Evolutionary conservation across 129 eudicot genomes (phyloP).

Genomic region (Dittrichia graveolens): DNA sequence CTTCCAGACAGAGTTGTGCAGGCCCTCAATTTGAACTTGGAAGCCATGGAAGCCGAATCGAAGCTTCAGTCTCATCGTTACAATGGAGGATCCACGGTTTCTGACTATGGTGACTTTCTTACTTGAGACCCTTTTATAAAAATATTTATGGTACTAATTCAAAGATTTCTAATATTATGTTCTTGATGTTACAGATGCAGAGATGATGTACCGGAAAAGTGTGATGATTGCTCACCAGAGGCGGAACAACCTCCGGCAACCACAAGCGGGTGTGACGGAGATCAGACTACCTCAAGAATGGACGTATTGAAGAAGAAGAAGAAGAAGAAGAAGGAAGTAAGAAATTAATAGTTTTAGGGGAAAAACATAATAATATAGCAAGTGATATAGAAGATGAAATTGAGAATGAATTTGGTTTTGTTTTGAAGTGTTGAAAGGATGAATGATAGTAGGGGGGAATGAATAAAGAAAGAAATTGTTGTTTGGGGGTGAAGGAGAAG

Average conservation of each 20-base stretch:
- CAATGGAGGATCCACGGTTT: slow-evolving; percentile 16
- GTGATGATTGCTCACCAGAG: slow-evolving; percentile 40
- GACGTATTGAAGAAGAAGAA: slow-evolving; percentile 58
- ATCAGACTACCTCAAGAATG: slow-evolving; percentile 82
- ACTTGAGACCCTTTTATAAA: background rate
- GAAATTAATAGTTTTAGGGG: slow-evolving; percentile 2
- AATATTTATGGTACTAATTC: background rate
- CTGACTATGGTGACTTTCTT: slow-evolving; percentile 44
- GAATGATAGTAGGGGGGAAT: slow-evolving; percentile 2
- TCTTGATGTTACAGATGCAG: slow-evolving; percentile 31
- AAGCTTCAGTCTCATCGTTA: slow-evolving; percentile 39
- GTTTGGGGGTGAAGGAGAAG: slow-evolving; percentile 15
- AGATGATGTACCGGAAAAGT: slow-evolving; percentile 38
- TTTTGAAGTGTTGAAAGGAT: slow-evolving; percentile 34
- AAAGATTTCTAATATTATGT: background rate
- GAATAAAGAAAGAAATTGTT: slow-evolving; percentile 21
- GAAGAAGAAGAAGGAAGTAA: slow-evolving; percentile 1
- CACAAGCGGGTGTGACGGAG: slow-evolving; percentile 38
- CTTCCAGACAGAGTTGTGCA: slow-evolving; percentile 80
- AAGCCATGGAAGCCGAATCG: slow-evolving; percentile 42
- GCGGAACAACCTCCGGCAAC: slow-evolving; percentile 32
- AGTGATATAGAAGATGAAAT: slow-evolving; percentile 16
- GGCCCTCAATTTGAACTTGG: slow-evolving; percentile 63
- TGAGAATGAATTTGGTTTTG: slow-evolving; percentile 19
- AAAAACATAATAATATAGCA: slow-evolving; percentile 6